Conservation (phyloP, 352 stramenopile genomes). For the Globisporangium iwayamae region DNA sequence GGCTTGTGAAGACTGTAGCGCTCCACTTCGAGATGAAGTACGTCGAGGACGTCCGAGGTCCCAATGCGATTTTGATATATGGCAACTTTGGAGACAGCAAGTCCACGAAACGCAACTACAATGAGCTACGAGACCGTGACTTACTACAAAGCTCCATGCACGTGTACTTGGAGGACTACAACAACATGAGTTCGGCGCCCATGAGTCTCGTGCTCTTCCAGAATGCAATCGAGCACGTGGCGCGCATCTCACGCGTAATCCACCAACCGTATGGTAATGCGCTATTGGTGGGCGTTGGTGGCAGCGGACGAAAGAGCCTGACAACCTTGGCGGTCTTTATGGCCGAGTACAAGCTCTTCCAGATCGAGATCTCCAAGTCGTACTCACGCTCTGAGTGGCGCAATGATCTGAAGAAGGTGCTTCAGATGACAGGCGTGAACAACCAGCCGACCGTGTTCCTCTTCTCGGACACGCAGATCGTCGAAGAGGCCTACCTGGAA, state of each 20-base stretch:
- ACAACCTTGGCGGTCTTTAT: slow-evolving; percentile 93
- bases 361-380: slow-evolving; percentile 95
- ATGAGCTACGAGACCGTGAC: slow-evolving; percentile 82
- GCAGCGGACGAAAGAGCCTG: slow-evolving; percentile 90
- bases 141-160: slow-evolving; percentile 84
- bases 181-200: slow-evolving; percentile 91
- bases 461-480: slow-evolving; percentile 93
- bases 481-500: slow-evolving; percentile 90
- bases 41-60: slow-evolving; percentile 46
- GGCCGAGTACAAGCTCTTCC: slow-evolving; percentile 93
- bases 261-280: slow-evolving; percentile 93
- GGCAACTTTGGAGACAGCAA: slow-evolving; percentile 88
- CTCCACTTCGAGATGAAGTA: slow-evolving; percentile 83
- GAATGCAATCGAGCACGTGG: slow-evolving; percentile 93
- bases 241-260: slow-evolving; percentile 91
- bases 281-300: slow-evolving; percentile 91
- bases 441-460: slow-evolving; percentile 91
- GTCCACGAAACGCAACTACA: slow-evolving; percentile 72
- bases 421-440: slow-evolving; percentile 69
- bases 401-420: slow-evolving; percentile 91
- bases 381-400: slow-evolving; percentile 92
- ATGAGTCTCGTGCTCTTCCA: slow-evolving; percentile 95
- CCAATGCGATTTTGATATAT: slow-evolving; percentile 80
- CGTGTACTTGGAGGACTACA: slow-evolving; percentile 94
- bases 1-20: slow-evolving; percentile 65